These are phyloP conservation scores for Wickerhamiella slavikovae DNA, from an alignment of 805 yeast genomes.

Conservation along the genomic window DNA sequence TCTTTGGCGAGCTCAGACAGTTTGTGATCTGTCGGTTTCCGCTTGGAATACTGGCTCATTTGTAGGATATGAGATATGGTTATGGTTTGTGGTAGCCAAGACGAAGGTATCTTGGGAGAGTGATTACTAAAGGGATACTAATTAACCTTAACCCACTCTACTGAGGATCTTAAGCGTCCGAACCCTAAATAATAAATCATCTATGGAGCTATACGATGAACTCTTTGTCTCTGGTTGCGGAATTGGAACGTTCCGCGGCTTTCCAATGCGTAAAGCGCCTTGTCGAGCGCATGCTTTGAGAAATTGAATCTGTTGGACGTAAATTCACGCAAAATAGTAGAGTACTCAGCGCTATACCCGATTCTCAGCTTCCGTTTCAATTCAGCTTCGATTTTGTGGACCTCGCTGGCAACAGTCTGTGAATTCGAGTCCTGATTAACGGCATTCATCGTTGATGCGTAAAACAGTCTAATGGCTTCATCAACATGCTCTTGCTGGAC, in stretches of 20 bases:
- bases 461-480: conserved; percentile 84
- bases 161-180: too few species aligned
- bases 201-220: conserved; percentile 53
- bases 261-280: conserved; percentile 35
- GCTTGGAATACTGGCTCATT: conserved; percentile 11
- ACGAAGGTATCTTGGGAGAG: too few species aligned
- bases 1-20: conserved; percentile 27
- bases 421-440: conserved; percentile 37
- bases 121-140: too few species aligned
- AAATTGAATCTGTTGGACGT: conserved; percentile 20
- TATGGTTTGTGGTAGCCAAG: too few species aligned
- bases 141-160: too few species aligned
- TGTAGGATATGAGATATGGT: not conserved
- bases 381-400: conserved; percentile 61
- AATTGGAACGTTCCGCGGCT: conserved; percentile 73
- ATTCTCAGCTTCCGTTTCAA: conserved; percentile 79
- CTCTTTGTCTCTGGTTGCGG: conserved; percentile 67
- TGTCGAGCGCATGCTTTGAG: conserved; percentile 55
- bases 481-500: conserved; percentile 82
- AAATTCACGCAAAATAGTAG: conserved; percentile 65
- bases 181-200: not conserved
- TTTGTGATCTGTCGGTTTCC: conserved; percentile 31
- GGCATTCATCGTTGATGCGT: conserved; percentile 96
- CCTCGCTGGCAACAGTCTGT: conserved; percentile 31
- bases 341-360: conserved; percentile 87